phyloP scores from a whole-genome alignment of 1,284 basidiomycete genomes.

The Vanrija sp. region DNA sequence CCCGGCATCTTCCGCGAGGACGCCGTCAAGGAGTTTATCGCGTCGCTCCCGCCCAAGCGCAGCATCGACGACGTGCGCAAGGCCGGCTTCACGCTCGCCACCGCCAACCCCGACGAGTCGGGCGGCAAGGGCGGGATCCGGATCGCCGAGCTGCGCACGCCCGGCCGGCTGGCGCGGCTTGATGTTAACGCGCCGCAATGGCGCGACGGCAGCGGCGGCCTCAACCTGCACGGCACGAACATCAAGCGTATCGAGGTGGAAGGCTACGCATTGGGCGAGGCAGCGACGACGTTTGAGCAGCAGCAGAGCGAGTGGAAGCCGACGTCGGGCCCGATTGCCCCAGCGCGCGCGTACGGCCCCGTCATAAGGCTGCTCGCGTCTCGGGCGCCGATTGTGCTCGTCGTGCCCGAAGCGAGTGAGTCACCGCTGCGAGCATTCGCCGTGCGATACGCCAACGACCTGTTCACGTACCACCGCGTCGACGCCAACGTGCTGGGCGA shows the following conservation, averaged over 20 bases:
- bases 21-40: conserved; percentile 35
- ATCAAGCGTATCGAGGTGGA: conserved; percentile 29
- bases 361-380: conserved; percentile 62
- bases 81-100: conserved; percentile 43
- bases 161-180: conserved; percentile 41
- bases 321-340: not conserved
- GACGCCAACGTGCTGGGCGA: conserved; percentile 61
- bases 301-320: not conserved
- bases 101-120: conserved; percentile 47
- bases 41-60: conserved; percentile 15
- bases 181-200: conserved; percentile 41
- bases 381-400: conserved; percentile 55
- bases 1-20: conserved; percentile 41
- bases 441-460: conserved; percentile 62
- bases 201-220: conserved; percentile 5
- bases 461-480: conserved; percentile 65
- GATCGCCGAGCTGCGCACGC: conserved; percentile 45
- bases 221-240: conserved; percentile 34
- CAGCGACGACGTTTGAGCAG: not conserved
- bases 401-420: conserved; percentile 51
- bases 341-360: conserved; percentile 55
- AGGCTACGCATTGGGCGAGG: not conserved
- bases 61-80: conserved; percentile 23
- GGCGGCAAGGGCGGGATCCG: conserved; percentile 46
- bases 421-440: conserved; percentile 53